phyloP scores from a whole-genome alignment of 2,329 filamentous ascomycete species.

The Lachnum nothofagi region DNA sequence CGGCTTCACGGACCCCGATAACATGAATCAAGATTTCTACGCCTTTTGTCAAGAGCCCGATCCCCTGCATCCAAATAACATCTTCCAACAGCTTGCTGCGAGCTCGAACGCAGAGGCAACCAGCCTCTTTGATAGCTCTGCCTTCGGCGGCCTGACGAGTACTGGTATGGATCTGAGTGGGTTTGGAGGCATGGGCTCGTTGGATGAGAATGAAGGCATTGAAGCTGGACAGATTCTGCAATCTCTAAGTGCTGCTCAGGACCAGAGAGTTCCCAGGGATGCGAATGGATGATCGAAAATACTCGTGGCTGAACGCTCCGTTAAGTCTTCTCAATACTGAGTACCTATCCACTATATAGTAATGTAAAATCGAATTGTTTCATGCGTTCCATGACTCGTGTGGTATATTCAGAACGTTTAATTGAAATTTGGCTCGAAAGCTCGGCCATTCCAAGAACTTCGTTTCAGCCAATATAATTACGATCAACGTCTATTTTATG shows the following conservation, averaged over 20 bases:
- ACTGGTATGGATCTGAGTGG: slow-evolving; percentile 4
- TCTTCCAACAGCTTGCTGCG: slow-evolving; percentile 31
- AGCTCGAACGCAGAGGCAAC: slow-evolving; percentile 26
- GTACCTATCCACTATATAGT: no score
- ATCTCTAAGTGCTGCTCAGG: slow-evolving; percentile 27
- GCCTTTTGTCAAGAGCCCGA: slow-evolving; percentile 31
- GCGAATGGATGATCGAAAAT: slow-evolving; percentile 3
- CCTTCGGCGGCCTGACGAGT: slow-evolving; percentile 15
- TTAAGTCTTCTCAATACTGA: no score
- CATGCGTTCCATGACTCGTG: no score
- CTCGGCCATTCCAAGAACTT: no score
- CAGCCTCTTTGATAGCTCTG: slow-evolving; percentile 19
- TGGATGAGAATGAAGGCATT: slow-evolving; percentile 29
- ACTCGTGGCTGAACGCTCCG: no score
- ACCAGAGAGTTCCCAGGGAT: slow-evolving; percentile 13
- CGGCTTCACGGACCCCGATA: slow-evolving; percentile 33
- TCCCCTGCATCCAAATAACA: slow-evolving; percentile 28
- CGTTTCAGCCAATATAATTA: no score
- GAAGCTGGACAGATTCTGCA: slow-evolving; percentile 32
- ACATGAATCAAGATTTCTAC: slow-evolving; percentile 33
- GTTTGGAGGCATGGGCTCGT: slow-evolving; percentile 6
- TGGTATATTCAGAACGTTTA: no score
- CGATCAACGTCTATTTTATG: no score
- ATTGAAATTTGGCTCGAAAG: no score
- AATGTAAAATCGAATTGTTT: no score